These are phyloP conservation scores for Cucurbitaria berberidis DNA, from an alignment of 2,329 filamentous ascomycete genomes.

Conservation along the genomic window DNA sequence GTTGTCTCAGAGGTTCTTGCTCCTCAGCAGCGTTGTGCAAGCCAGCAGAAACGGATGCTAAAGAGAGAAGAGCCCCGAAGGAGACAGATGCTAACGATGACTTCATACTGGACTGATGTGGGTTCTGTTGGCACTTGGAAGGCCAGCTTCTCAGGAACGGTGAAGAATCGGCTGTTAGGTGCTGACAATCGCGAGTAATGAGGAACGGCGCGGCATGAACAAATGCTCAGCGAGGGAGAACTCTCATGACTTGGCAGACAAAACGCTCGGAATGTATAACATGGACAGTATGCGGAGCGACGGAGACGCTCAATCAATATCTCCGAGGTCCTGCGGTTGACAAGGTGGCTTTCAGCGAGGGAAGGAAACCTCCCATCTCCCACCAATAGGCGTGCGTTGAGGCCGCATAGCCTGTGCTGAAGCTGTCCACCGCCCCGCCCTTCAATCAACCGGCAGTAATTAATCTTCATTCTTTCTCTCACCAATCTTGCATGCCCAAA, in stretches of 20 bases:
- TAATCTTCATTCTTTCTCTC: not conserved
- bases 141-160: not conserved
- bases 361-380: conserved; percentile 6
- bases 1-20: conserved; percentile 39
- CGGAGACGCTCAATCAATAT: not conserved
- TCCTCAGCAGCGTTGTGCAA: conserved; percentile 15
- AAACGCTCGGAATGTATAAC: not conserved
- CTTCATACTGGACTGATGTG: conserved; percentile 21
- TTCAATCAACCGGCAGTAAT: not conserved
- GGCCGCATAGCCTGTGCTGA: conserved; percentile 17
- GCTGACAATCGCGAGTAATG: not conserved
- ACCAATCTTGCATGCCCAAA: not conserved
- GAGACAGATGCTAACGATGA: conserved; percentile 10
- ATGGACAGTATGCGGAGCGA: not conserved
- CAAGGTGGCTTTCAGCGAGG: conserved; percentile 24
- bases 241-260: conserved; percentile 12
- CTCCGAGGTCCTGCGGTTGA: conserved; percentile 6
- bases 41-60: conserved; percentile 12
- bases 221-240: conserved; percentile 24
- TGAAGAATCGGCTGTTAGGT: not conserved
- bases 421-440: conserved; percentile 5
- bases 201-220: not conserved
- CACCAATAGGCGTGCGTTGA: conserved; percentile 21
- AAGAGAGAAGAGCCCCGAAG: conserved; percentile 16
- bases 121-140: not conserved